phyloP scores from a whole-genome alignment of 2,329 filamentous ascomycete species.

The Diaporthe capsici region DNA sequence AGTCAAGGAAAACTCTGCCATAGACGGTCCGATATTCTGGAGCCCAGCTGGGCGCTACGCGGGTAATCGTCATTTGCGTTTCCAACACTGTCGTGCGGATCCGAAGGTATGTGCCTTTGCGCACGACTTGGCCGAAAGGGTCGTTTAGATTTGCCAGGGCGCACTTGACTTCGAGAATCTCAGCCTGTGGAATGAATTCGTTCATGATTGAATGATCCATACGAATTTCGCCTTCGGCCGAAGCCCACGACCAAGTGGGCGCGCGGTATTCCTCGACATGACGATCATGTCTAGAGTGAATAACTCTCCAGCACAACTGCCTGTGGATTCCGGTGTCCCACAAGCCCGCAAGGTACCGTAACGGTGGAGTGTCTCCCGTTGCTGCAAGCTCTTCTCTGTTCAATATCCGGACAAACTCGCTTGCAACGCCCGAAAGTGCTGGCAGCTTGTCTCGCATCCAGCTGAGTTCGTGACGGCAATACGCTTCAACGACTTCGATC shows the following conservation, averaged over 20 bases:
- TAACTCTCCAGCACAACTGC: not conserved
- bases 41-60: not conserved
- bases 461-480: not conserved
- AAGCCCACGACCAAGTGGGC: constrained; percentile 1
- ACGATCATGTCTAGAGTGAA: too few species aligned
- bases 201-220: not conserved
- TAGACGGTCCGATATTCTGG: not conserved
- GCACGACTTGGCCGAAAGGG: constrained; percentile 1
- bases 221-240: not conserved
- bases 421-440: not conserved
- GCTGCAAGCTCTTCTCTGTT: not conserved
- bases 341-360: not conserved
- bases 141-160: not conserved
- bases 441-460: not conserved
- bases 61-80: not conserved
- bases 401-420: not conserved
- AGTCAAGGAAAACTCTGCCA: not conserved
- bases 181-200: not conserved
- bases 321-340: not conserved
- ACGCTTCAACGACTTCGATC: not conserved
- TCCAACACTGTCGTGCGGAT: not conserved
- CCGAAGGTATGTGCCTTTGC: not conserved
- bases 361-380: too few species aligned
- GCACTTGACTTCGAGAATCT: not conserved
- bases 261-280: not conserved